phyloP scores from a whole-genome alignment of 441 rosid genomes.

The Euphorbia neoarborescens region DNA sequence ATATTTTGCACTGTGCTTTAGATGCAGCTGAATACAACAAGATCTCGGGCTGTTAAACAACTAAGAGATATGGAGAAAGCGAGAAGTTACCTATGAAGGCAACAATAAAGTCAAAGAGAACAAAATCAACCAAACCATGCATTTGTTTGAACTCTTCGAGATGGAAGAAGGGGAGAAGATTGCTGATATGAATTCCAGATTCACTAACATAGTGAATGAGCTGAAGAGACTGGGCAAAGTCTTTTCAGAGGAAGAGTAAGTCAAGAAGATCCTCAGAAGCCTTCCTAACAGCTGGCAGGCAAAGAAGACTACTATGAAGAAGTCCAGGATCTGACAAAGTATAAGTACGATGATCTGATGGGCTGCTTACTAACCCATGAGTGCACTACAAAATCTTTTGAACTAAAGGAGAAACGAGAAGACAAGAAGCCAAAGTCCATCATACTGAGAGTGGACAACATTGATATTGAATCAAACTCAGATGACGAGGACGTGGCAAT shows the following conservation, averaged over 20 bases:
- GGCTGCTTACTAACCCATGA: too few species aligned
- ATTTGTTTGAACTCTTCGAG: background rate
- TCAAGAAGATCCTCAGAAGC: background rate
- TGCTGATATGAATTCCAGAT: background rate
- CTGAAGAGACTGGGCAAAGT: background rate
- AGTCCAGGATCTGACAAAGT: background rate
- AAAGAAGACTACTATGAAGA: background rate
- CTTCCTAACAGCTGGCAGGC: background rate
- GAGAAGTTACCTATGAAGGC: background rate
- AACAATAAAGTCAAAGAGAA: too few species aligned
- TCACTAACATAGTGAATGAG: too few species aligned
- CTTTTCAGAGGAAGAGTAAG: background rate
- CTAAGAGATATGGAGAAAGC: too few species aligned
- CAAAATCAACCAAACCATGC: background rate
- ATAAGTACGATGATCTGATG: background rate
- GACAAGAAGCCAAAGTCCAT: too few species aligned
- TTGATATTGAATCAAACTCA: too few species aligned
- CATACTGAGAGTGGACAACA: background rate
- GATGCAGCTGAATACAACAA: too few species aligned
- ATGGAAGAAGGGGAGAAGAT: background rate
- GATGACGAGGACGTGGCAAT: too few species aligned
- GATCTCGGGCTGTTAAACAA: too few species aligned
- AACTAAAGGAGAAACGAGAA: too few species aligned
- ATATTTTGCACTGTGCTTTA: too few species aligned
- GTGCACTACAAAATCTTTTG: too few species aligned